Evolutionary conservation across 1,139 yeast species (phyloP), one percentile per base, ranked within the genome.

Genomic region (Hanseniaspora uvarum): DNA sequence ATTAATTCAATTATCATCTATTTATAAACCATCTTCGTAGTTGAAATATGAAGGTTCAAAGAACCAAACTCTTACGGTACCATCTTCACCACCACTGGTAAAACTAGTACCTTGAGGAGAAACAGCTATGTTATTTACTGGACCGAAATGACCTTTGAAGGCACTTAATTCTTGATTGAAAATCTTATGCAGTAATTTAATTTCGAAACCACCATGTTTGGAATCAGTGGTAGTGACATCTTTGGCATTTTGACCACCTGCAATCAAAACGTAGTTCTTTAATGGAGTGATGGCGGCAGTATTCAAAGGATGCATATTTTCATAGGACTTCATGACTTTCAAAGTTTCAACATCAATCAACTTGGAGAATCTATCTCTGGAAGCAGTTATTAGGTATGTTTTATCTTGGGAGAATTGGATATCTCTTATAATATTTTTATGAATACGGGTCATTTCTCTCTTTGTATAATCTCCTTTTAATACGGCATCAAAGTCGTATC

Each of bases 221-320:
- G 94, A 84, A 47, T 94, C 80, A 41, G 97, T 88, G 30, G 97
- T 92, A 47, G 99, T 92, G 68, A 92, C 99, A 70, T 89, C 94
- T 71, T 89, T 81, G 41, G 98, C 98, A 68, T 89, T 97, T 75
- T 92, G 98, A 80, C 99, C 99, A 72, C 99, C 99, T 55, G 98
- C 98, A 60, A 94, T 77, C 55, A 92, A 83, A 59, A 92, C 86
- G 67, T 83, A 89, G 67, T 92, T 94, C 72, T 94, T 92, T 56
- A 81, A 74, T 28, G 97, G 92, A 10, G 98, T 89, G 61, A 92
- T 83, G 59, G 95, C 84, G 28, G 97, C 98, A 36, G 95, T 81
- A 74, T 94, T 94, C 78, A 94, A 78, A 56, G 98, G 96, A 52
- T 95, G 89, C 68, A 88, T 96, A 8, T 96, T 84, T 63, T 77